phyloP scores from a whole-genome alignment of 805 yeast genomes.

The Myxozyma neglecta region DNA sequence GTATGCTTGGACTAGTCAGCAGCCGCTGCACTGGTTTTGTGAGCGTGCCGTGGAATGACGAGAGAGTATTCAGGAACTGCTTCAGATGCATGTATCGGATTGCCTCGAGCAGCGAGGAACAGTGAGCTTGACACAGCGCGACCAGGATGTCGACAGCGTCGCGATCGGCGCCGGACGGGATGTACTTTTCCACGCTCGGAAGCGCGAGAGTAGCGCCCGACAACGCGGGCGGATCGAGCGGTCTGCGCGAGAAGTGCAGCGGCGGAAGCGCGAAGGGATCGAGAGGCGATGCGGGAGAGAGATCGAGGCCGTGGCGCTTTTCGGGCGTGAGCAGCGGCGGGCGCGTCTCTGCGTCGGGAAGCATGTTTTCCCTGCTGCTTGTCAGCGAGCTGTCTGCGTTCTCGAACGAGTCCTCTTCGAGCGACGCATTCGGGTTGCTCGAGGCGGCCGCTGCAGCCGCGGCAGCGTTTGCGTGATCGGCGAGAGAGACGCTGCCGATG shows the following conservation, averaged over 20 bases:
- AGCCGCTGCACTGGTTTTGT: conserved; percentile 64
- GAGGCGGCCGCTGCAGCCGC: neutral
- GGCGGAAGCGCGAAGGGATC: conserved; percentile 16
- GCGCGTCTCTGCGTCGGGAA: neutral
- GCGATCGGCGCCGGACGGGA: conserved; percentile 49
- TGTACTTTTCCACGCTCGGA: conserved; percentile 45
- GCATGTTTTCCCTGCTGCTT: neutral
- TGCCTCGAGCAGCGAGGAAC: conserved; percentile 62
- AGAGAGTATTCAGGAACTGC: conserved; percentile 55
- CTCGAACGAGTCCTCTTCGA: conserved; percentile 13
- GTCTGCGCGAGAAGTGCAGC: conserved; percentile 10
- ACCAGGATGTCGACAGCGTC: conserved; percentile 64
- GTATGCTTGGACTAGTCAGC: conserved; percentile 42
- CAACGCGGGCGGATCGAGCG: conserved; percentile 11
- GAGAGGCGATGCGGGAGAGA: conserved; percentile 1
- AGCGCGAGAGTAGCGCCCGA: conserved; percentile 41
- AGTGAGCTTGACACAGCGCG: conserved; percentile 63
- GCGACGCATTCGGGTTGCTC: neutral
- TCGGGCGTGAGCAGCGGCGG: conserved; percentile 5
- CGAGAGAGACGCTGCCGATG: neutral
- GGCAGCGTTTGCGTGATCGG: neutral
- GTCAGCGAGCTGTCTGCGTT: neutral
- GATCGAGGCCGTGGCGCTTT: neutral
- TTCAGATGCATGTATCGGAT: conserved; percentile 67
- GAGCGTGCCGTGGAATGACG: conserved; percentile 55